These are phyloP conservation scores for Thermomucor indicae-seudaticae DNA, from an alignment of 371 early-diverging fungal species.

Conservation along the genomic window DNA sequence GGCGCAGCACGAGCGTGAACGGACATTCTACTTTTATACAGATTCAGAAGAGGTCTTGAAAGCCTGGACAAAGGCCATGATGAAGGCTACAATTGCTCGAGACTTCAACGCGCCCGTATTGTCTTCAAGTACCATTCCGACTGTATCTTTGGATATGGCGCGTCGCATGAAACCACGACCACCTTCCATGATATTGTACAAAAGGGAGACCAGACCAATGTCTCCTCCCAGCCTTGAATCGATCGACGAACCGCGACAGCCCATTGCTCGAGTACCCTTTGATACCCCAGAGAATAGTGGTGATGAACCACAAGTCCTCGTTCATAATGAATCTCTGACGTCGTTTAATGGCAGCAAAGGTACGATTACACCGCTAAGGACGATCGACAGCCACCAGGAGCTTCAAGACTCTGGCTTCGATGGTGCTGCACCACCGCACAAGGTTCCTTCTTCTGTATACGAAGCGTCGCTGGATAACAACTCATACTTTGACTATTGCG, in stretches of 20 bases:
- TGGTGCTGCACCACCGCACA: slow-evolving; percentile 5
- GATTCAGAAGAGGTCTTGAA: slow-evolving; percentile 53
- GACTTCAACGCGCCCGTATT: slow-evolving; percentile 60
- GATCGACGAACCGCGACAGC: slow-evolving; percentile 6
- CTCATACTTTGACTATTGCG: slow-evolving; percentile 12
- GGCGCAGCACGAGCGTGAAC: slow-evolving; percentile 47
- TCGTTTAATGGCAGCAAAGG: no score
- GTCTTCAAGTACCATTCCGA: slow-evolving; percentile 64
- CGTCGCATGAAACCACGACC: slow-evolving; percentile 62
- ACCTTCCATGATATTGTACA: slow-evolving; percentile 46
- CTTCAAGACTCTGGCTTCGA: slow-evolving; percentile 15
- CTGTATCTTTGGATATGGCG: slow-evolving; percentile 61
- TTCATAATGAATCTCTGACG: no score
- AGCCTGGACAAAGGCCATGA: slow-evolving; percentile 65
- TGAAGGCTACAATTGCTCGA: slow-evolving; percentile 70
- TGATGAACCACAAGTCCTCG: no score
- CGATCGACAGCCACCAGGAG: slow-evolving; percentile 2
- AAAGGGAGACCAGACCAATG: slow-evolving; percentile 2
- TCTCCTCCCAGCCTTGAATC: not conserved
- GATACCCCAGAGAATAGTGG: no score
- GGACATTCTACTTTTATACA: slow-evolving; percentile 62
- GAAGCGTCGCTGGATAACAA: not conserved
- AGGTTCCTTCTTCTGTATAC: slow-evolving; percentile 3
- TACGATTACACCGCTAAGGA: no score
- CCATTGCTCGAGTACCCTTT: slow-evolving; percentile 3